Conservation (phyloP, 2,329 filamentous ascomycete genomes). For the Cytospora mali region DNA sequence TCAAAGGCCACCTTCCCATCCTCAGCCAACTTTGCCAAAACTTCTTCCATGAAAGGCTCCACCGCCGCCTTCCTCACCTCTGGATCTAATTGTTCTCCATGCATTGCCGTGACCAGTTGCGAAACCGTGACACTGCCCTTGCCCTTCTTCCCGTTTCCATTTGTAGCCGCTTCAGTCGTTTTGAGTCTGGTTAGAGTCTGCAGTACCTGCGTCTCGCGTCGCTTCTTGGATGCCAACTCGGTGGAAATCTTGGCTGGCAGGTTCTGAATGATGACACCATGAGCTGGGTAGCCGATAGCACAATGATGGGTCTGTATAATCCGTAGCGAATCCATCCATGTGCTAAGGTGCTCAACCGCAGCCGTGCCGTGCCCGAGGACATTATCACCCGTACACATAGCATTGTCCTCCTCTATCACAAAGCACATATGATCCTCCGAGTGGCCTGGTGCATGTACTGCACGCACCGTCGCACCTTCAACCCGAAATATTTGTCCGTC, state of each 20-base stretch:
- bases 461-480: constrained; percentile 67
- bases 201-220: constrained; percentile 45
- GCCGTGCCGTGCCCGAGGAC: constrained; percentile 73
- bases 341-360: constrained; percentile 69
- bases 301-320: constrained; percentile 37
- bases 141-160: constrained; percentile 16
- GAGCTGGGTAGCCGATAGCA: constrained; percentile 46
- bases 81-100: constrained; percentile 44
- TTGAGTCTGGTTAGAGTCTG: constrained; percentile 35
- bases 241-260: constrained; percentile 44
- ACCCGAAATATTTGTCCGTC: constrained; percentile 58
- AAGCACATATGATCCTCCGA: constrained; percentile 84
- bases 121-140: constrained; percentile 42
- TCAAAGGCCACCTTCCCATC: constrained; percentile 42
- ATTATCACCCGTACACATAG: constrained; percentile 78
- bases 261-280: constrained; percentile 44
- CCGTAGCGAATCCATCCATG: constrained; percentile 42
- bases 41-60: constrained; percentile 46
- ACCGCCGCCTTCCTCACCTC: constrained; percentile 40
- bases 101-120: constrained; percentile 46
- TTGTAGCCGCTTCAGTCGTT: constrained; percentile 21
- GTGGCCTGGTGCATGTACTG: constrained; percentile 67
- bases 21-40: constrained; percentile 45
- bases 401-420: constrained; percentile 73
- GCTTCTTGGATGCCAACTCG: constrained; percentile 39